Evolutionary conservation across 1,139 yeast genomes (phyloP), one percentile per base, ranked within the genome.

Genomic region (Martiniozyma asiatica): DNA sequence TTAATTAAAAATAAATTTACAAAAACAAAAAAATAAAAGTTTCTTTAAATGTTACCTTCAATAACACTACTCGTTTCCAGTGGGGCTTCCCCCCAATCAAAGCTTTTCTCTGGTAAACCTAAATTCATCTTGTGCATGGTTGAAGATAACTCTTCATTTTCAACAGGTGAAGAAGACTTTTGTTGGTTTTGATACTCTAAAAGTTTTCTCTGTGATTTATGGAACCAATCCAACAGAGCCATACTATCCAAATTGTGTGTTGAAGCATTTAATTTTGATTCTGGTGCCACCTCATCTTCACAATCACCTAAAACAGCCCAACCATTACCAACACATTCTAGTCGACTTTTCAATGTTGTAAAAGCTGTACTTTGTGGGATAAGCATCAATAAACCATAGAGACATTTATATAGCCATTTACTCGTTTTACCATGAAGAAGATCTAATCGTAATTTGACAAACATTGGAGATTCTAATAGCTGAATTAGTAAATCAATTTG

Each of bases 311-410:
- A 48, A 12, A 47, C 30, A 24, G 40, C 45, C 10, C 43, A 37
- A 10, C 48, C 41, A 14, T 54, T 50, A 1, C 67, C 57, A 25
- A 69, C 68, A 25, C 81, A 64, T 34, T 69, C 69, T 32, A 89
- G 63, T 37, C 99, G 63, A 48, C 79, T 82, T 40, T 78, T 77
- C 39, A 92, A 63, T 0, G 81, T 73, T 14, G 70, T 73, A 53
- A 84, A 92, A 0, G 98, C 94, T n/a, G 84, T 70, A 0, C 96
- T 82, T 51, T 92, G 99, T 0, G 99, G 99, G 32, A 92, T 58
- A 5, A 92, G 65, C 99, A 92, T 92, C 36, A 92, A 61, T 28
- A 92, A 67, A 1, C 98, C 98, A 50, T 85, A 92, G 19, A 92
- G 64, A 29, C 94, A 80, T 50, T 85, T 84, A 64, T 79, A 82